Conservation (phyloP, 1,284 basidiomycete species). For the Trametes hirsuta region DNA sequence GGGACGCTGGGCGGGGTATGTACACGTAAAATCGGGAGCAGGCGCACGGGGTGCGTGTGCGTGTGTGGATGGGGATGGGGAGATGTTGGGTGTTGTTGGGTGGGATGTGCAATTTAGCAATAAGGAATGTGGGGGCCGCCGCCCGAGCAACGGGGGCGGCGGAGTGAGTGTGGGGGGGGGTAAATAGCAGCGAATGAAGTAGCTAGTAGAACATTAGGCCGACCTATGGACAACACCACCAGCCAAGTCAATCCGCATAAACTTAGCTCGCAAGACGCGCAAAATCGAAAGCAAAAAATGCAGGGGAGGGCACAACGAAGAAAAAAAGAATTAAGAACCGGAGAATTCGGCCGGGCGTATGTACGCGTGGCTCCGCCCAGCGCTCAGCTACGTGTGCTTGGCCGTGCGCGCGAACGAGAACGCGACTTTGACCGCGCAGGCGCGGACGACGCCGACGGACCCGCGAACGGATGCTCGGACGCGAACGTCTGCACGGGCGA, state of each 20-base stretch:
- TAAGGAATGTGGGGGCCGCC: constrained; percentile 24
- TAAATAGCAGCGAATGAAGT: constrained; percentile 13
- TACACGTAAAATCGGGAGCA: constrained; percentile 4
- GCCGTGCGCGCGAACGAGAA: neutral
- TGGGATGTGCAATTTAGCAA: constrained; percentile 4
- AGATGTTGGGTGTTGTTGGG: too few relatives aligned
- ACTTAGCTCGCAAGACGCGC: neutral
- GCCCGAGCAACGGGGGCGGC: constrained; percentile 7
- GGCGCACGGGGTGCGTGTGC: neutral
- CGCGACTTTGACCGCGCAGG: constrained; percentile 1
- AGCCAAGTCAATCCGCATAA: neutral
- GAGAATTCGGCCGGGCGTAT: neutral
- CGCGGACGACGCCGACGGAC: neutral
- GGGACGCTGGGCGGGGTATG: constrained; percentile 4
- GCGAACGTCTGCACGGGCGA: constrained; percentile 17
- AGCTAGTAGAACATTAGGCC: constrained; percentile 23
- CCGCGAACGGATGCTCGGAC: constrained; percentile 11
- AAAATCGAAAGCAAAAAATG: neutral
- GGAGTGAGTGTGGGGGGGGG: constrained; percentile 3
- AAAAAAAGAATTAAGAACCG: neutral
- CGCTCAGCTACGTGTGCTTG: neutral
- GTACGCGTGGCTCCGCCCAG: neutral
- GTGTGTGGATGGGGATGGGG: neutral
- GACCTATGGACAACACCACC: constrained; percentile 4
- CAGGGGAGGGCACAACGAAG: neutral